A percentile compares a stretch with the other conserved stretches of the same genome.
These are phyloP conservation scores for Termitomyces eurrhizus DNA, from an alignment of 768 basidiomycete genomes.

Conservation along the genomic window DNA sequence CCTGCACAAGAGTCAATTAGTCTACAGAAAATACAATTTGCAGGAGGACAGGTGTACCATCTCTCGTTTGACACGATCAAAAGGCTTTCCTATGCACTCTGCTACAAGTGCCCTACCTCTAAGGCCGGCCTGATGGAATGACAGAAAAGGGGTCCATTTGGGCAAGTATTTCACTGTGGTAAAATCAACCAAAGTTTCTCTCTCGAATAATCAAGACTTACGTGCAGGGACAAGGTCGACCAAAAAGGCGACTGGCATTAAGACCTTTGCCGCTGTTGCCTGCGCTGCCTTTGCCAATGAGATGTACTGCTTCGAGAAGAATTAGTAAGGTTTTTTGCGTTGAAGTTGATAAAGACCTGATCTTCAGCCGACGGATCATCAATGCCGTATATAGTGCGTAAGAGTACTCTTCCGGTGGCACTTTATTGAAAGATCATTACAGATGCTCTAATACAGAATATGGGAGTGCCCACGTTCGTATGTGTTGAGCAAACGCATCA, in stretches of 20 bases:
- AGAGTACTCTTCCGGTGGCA: background rate
- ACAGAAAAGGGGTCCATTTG: background rate
- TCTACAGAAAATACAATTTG: too few relatives aligned
- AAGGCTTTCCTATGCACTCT: background rate
- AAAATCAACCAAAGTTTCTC: too few relatives aligned
- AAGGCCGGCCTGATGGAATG: background rate
- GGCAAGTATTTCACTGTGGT: background rate
- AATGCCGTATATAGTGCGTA: background rate
- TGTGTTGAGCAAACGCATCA: background rate
- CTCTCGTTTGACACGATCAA: background rate
- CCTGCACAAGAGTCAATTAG: background rate
- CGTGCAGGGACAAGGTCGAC: background rate
- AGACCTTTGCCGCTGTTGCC: too few relatives aligned
- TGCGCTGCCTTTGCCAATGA: background rate
- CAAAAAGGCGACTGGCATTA: background rate
- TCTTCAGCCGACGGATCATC: background rate
- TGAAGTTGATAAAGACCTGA: background rate
- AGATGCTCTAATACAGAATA: background rate
- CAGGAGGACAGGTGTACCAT: background rate
- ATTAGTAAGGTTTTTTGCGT: too few relatives aligned
- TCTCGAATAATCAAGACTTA: background rate
- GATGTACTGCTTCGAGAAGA: background rate
- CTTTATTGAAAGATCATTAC: too few relatives aligned
- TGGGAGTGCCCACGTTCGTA: background rate
- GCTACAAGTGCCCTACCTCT: background rate